A percentile compares a stretch with the other conserved stretches of the same genome.
These are phyloP conservation scores for Spiromastix sp. DNA, from an alignment of 2,329 filamentous ascomycete species.

Conservation along the genomic window DNA sequence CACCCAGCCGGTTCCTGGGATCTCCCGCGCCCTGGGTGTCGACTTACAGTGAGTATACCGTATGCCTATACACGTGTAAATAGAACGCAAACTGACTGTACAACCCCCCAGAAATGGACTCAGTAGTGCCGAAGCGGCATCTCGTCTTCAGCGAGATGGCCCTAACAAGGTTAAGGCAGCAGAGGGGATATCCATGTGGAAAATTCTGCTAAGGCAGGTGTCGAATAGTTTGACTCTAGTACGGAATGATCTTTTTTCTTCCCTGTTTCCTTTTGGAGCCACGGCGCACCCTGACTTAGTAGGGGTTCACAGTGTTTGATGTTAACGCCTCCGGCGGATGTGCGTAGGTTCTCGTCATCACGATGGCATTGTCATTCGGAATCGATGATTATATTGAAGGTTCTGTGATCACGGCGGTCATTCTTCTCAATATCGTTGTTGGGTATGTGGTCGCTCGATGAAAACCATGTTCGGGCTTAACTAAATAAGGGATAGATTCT, in stretches of 20 bases:
- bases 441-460: slow-evolving; percentile 27
- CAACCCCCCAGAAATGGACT: slow-evolving; percentile 47
- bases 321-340: slow-evolving; percentile 6
- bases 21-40: slow-evolving; percentile 15
- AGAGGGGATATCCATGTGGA: slow-evolving; percentile 61
- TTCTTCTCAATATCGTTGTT: slow-evolving; percentile 47
- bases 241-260: slow-evolving; percentile 16
- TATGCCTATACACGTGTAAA: background rate
- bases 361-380: slow-evolving; percentile 54
- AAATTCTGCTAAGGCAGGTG: slow-evolving; percentile 66
- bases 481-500: slow-evolving; percentile 38
- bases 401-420: slow-evolving; percentile 49
- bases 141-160: slow-evolving; percentile 56
- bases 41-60: slow-evolving; percentile 16
- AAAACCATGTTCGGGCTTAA: background rate
- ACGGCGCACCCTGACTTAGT: too few relatives aligned
- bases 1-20: slow-evolving; percentile 13
- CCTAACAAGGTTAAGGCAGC: slow-evolving; percentile 61
- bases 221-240: slow-evolving; percentile 66
- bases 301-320: too few relatives aligned
- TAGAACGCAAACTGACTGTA: slow-evolving; percentile 6
- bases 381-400: slow-evolving; percentile 49
- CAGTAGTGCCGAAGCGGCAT: slow-evolving; percentile 50
- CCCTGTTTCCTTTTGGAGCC: too few relatives aligned
- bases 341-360: slow-evolving; percentile 58